A percentile compares a stretch with the other conserved stretches of the same genome.
Evolutionary conservation across 1,139 yeast species (phyloP).

Genomic region (Geotrichum fermentans): DNA sequence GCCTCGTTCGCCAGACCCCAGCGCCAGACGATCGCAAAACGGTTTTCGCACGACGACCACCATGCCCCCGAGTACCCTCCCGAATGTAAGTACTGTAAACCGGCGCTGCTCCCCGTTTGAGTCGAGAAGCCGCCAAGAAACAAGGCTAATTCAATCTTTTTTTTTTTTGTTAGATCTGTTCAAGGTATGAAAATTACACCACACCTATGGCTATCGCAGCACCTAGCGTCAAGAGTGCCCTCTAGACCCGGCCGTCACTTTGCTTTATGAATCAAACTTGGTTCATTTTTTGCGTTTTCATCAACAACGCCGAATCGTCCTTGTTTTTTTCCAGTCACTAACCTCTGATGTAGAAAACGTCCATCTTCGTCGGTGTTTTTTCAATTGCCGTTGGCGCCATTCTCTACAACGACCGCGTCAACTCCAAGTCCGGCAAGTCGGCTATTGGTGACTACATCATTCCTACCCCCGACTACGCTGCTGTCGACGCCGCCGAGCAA

Average conservation of each 20-base stretch:
- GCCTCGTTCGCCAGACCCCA: slow-evolving; percentile 7
- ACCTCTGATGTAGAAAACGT: slow-evolving; percentile 20
- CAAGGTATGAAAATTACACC: slow-evolving; percentile 8
- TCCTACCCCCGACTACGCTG: slow-evolving; percentile 22
- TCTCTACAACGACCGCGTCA: slow-evolving; percentile 29
- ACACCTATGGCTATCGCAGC: too few species aligned
- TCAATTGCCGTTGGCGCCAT: slow-evolving; percentile 27
- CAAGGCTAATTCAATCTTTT: background rate
- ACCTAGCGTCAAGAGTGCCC: too few species aligned
- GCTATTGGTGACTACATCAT: slow-evolving; percentile 30
- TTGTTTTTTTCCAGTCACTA: background rate
- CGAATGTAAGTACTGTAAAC: slow-evolving; percentile 13
- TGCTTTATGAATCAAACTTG: background rate
- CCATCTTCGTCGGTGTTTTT: slow-evolving; percentile 26
- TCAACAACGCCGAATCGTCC: background rate
- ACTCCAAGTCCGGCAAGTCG: slow-evolving; percentile 27
- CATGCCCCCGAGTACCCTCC: slow-evolving; percentile 18
- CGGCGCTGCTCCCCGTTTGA: too few species aligned
- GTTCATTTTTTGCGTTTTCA: background rate
- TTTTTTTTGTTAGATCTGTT: slow-evolving; percentile 10
- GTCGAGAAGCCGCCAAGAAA: background rate
- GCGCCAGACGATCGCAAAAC: slow-evolving; percentile 7
- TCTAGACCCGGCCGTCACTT: too few species aligned
- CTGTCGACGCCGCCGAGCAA: slow-evolving; percentile 28
- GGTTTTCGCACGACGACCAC: slow-evolving; percentile 15